A percentile compares a stretch with the other conserved stretches of the same genome.
These are phyloP conservation scores for Penicillium silybi DNA, from an alignment of 495 filamentous ascomycete genomes.

Conservation along the genomic window DNA sequence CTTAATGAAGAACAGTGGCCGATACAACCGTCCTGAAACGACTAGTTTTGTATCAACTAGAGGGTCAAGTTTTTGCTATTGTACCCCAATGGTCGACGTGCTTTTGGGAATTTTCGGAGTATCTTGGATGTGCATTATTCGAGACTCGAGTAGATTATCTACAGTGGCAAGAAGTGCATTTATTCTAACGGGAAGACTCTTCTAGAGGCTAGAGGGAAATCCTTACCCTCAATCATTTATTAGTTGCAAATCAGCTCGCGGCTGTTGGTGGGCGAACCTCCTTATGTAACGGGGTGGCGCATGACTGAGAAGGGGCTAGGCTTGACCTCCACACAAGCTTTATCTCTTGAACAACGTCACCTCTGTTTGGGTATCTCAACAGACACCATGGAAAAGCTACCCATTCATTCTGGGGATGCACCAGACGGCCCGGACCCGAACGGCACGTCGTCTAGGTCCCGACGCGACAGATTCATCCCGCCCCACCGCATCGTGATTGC, in stretches of 20 bases:
- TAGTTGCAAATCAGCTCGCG: too few species aligned
- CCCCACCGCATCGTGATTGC: slow-evolving; percentile 14
- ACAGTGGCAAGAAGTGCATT: too few species aligned
- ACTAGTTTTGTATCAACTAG: neutral
- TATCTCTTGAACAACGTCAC: neutral
- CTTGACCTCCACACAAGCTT: neutral
- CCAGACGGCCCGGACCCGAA: neutral
- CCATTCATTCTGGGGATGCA: slow-evolving; percentile 17
- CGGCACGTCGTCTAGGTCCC: slow-evolving; percentile 5
- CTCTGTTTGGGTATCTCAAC: neutral
- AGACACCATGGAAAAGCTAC: slow-evolving; percentile 25
- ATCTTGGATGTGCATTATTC: too few species aligned
- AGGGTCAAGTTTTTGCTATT: neutral
- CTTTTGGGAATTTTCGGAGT: too few species aligned
- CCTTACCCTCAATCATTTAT: too few species aligned
- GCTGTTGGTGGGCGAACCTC: neutral
- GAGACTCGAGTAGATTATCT: too few species aligned
- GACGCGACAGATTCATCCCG: slow-evolving; percentile 7
- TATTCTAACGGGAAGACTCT: too few species aligned
- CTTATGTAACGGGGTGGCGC: neutral
- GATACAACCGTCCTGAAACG: neutral
- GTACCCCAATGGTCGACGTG: neutral
- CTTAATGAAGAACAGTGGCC: neutral
- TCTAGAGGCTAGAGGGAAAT: too few species aligned
- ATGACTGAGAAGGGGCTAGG: neutral